Percentiles rank a stretch among this genome's conserved stretches.
Conservation (phyloP, 208 protist genomes). For the Acanthamoeba sp. region DNA sequence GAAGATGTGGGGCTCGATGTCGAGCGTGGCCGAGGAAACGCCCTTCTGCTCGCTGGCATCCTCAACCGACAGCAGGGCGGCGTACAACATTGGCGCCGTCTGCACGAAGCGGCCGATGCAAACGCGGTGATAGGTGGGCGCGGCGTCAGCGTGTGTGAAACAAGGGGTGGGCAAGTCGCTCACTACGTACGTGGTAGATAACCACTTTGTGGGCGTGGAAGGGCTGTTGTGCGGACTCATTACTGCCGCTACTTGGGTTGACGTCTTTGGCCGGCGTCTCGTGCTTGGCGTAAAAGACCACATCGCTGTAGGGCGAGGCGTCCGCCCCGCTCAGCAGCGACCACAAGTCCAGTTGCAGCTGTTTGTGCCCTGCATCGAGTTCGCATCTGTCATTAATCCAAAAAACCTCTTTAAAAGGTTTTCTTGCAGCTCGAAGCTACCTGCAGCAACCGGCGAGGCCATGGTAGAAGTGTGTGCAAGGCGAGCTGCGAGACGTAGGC, state of each 20-base stretch:
- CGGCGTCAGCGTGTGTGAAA: too few relatives aligned
- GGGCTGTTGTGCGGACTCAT: neutral
- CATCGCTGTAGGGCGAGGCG: neutral
- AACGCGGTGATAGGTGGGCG: too few relatives aligned
- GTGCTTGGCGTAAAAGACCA: neutral
- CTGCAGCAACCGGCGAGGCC: too few relatives aligned
- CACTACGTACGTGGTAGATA: neutral
- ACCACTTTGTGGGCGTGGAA: slow-evolving; percentile 38
- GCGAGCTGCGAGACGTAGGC: too few relatives aligned
- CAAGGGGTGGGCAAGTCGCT: too few relatives aligned
- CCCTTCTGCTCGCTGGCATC: neutral
- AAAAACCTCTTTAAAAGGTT: too few relatives aligned
- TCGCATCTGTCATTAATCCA: too few relatives aligned
- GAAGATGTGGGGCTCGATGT: neutral
- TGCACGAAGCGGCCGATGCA: neutral
- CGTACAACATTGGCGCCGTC: neutral
- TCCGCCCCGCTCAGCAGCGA: neutral
- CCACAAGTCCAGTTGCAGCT: neutral
- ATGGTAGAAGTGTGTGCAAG: too few relatives aligned
- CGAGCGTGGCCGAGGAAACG: neutral
- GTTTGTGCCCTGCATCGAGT: neutral
- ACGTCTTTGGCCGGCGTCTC: neutral
- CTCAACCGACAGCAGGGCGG: neutral
- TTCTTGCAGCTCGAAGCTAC: too few relatives aligned
- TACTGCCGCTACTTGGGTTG: neutral